Evolutionary conservation across 176 grass and related monocot species (phyloP), one percentile per base, ranked within the genome.

Genomic region (Sorghum bicolor): DNA sequence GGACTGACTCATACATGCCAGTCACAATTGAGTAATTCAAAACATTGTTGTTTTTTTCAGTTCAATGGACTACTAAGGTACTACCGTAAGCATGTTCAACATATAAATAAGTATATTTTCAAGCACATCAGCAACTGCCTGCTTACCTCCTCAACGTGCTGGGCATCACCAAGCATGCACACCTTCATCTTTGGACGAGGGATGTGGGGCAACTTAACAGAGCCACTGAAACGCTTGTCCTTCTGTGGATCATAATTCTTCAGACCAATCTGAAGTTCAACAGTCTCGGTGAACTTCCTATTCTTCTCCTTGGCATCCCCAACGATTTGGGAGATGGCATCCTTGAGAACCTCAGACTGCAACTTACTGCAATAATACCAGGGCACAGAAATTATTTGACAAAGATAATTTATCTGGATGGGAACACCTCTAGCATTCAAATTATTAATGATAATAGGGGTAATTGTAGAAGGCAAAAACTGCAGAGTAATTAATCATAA

Each of bases 221-320:
- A 89, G 45, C 92, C 92, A 22, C 90, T 92, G 76, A 94, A 94
- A 79, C 90, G 92, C 78, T 94, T 94, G 81, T 94, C 92, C 73
- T 94, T 94, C 64, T 94, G 92, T 0, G 90, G 92, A 58, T 94
- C 92, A 38, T 94, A 94, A 85, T 94, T 94, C 90, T 94, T 94
- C n/a, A 94, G 75, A 43, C 90, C 90, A 71, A 94, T 94, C 87
- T 94, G 90, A 69, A 94, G 90, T 73, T 94, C 93, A 39, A 94
- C 24, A 1, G 93, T 94, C 87, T 94, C 90, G 0, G 69, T 90
- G 93, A 94, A 94, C 47, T 94, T 94, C 77, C 87, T 77, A 20
- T 92, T 94, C 73, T 88, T 94, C 31, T 94, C 90, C 37, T 62
- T 86, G 33, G 82, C 29, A 69, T 90, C 93, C 31, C 13, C 73